These are phyloP conservation scores for Biscutella laevigata DNA, from an alignment of 441 rosid species.

Conservation along the genomic window DNA sequence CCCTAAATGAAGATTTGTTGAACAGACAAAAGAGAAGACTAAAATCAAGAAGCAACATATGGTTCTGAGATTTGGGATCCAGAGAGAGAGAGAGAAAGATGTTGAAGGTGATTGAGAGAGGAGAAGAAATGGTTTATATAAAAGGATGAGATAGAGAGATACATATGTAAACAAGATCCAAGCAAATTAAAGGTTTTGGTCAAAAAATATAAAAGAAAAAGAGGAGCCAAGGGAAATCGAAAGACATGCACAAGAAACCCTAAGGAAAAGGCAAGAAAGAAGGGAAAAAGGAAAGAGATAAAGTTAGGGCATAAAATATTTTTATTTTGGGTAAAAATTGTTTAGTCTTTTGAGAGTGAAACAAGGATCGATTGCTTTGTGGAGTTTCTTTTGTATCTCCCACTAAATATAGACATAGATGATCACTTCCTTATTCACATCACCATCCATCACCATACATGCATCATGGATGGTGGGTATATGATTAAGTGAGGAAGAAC, in stretches of 20 bases:
- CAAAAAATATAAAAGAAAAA: constrained; percentile 22
- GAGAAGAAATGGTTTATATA: constrained; percentile 24
- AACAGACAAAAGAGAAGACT: constrained; percentile 20
- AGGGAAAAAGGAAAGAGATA: constrained; percentile 32
- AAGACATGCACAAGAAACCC: constrained; percentile 37
- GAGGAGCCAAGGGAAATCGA: constrained; percentile 14
- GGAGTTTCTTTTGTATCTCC: constrained; percentile 39
- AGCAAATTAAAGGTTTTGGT: constrained; percentile 28
- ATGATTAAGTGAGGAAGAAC: constrained; percentile 22
- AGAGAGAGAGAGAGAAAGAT: constrained; percentile 18
- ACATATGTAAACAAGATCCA: constrained; percentile 14
- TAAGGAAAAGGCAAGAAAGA: constrained; percentile 41
- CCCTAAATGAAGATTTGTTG: constrained; percentile 4
- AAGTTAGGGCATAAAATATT: constrained; percentile 25
- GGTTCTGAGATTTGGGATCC: constrained; percentile 16
- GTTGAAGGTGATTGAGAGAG: constrained; percentile 21
- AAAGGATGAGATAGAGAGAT: constrained; percentile 10
- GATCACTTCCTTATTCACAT: constrained; percentile 5
- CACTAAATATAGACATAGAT: constrained; percentile 55
- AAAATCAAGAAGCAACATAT: constrained; percentile 10
- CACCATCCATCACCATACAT: constrained; percentile 21
- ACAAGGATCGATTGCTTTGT: constrained; percentile 39
- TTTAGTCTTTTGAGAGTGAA: constrained; percentile 35
- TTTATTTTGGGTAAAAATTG: constrained; percentile 24
- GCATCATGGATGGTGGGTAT: constrained; percentile 20